Base-by-base conservation (phyloP, 257 asterid genomes). In the Rauvolfia tetraphylla region DNA sequence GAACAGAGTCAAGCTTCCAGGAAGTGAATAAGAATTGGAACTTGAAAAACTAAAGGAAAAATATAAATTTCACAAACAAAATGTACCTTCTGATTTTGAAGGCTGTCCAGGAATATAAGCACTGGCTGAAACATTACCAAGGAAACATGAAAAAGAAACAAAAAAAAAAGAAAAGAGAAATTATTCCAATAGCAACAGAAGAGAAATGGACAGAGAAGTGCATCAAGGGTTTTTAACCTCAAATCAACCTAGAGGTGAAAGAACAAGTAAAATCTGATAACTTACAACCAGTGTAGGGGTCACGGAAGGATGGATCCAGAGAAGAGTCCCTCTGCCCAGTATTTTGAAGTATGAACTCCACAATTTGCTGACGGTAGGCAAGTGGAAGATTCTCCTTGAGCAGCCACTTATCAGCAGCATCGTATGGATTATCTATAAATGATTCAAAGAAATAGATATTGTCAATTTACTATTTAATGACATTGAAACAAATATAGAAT, bases 281-380 rank as follows among this genome's bases (percentile, higher is more conserved):
- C 96, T 91, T 84, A 93, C 98, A 85, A 78, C 99, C 99, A 76
- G 99, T 95, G 83, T 81, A 95, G 75, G 99, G 99, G 79, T 95
- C 98, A 61, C 89, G 88, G 79, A 85, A 95, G 78, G 88, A 81
- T 80, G 97, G 89, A 83, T 93, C 92, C 22, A 93, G 91, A 79
- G 90, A 84, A 77, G 90, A 88, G 87, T 91, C 88, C 62, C 68
- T 88, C 82, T 95, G 98, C 76, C 97, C 96, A 61, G 91, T 75
- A 82, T 91, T 91, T 85, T 93, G 96, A 76, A 90, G 83, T 79
- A 93, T 93, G 84, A 93, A 95, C 71, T 93, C 97, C 78, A 93
- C 98, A 83, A 95, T 81, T 88, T 95, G 99, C 71, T 93, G 91
- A 78, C 98, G 97, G 79, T 86, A 95, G 58, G 97, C 85, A 80